Percentiles rank a stretch among this genome's conserved stretches.
Conservation (phyloP, 805 yeast species). For the Kuraishia piskuri region DNA sequence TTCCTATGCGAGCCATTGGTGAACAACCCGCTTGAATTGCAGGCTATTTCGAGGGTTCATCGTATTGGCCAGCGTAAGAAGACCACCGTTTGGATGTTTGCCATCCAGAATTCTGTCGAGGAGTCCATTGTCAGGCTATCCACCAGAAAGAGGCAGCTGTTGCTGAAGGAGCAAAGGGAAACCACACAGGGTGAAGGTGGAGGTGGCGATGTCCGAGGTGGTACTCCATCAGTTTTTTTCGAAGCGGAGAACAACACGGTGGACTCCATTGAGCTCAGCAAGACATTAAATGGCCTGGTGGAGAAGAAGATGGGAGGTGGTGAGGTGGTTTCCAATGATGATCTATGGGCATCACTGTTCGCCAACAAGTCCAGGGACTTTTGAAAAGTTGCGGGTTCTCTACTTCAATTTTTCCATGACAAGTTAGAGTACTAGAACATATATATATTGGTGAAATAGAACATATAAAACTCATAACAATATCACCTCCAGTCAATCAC, state of each 20-base stretch:
- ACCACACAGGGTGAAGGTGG: constrained; percentile 13
- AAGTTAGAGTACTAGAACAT: constrained; percentile 18
- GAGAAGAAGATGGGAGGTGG: constrained; percentile 41
- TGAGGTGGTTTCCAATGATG: constrained; percentile 48
- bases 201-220: constrained; percentile 1
- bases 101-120: constrained; percentile 77
- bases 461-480: constrained; percentile 18
- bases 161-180: constrained; percentile 21
- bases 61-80: constrained; percentile 80
- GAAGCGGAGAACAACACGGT: constrained; percentile 29
- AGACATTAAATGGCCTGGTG: constrained; percentile 40
- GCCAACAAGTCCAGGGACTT: constrained; percentile 12
- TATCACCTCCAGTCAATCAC: too few relatives aligned
- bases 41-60: constrained; percentile 87
- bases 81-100: constrained; percentile 91
- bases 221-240: constrained; percentile 1
- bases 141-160: constrained; percentile 48
- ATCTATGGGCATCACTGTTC: constrained; percentile 58
- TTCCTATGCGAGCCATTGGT: constrained; percentile 89
- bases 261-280: constrained; percentile 48
- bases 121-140: constrained; percentile 73
- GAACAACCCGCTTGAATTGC: constrained; percentile 79
- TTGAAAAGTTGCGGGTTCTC: neutral
- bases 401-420: neutral
- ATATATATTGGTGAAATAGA: constrained; percentile 21